Percentiles rank a stretch among this genome's conserved stretches.
phyloP scores from a whole-genome alignment of 2,329 filamentous ascomycete genomes.

The Monosporascus sp. region DNA sequence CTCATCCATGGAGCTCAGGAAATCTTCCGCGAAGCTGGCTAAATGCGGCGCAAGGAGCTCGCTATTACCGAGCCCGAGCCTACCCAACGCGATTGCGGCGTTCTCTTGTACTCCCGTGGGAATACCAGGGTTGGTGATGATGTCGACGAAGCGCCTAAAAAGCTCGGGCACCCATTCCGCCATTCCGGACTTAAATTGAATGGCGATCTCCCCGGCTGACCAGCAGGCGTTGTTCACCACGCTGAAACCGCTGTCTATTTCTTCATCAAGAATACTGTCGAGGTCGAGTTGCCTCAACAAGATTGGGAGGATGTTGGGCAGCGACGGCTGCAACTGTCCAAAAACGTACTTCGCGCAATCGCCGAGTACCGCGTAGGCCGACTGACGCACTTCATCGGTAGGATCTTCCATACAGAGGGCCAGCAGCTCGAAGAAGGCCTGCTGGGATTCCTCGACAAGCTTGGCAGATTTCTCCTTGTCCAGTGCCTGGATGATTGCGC shows the following conservation, averaged over 20 bases:
- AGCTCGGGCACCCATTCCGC: conserved; percentile 71
- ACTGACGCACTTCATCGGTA: conserved; percentile 90
- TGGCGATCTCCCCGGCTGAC: conserved; percentile 88
- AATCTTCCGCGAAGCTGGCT: conserved; percentile 72
- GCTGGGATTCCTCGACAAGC: conserved; percentile 69
- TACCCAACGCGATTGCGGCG: conserved; percentile 84
- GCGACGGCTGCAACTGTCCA: conserved; percentile 66
- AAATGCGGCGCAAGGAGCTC: conserved; percentile 74
- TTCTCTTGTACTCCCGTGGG: conserved; percentile 88
- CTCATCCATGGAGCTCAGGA: conserved; percentile 74
- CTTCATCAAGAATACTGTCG: conserved; percentile 68
- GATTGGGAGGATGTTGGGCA: conserved; percentile 70
- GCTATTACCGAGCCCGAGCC: conserved; percentile 75
- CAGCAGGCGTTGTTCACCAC: conserved; percentile 98
- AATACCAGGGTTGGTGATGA: conserved; percentile 79
- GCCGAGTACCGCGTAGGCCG: conserved; percentile 87
- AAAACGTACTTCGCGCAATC: conserved; percentile 95
- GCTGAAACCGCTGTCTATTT: conserved; percentile 78
- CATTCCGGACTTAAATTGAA: conserved; percentile 72
- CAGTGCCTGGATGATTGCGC: conserved; percentile 87
- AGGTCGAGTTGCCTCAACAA: conserved; percentile 86
- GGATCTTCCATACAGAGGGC: conserved; percentile 88
- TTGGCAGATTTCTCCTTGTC: conserved; percentile 67
- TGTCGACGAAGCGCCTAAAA: conserved; percentile 70
- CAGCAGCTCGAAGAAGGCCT: conserved; percentile 84